Evolutionary conservation across 257 asterid species (phyloP), one percentile per base, ranked within the genome.

Genomic region (Penstemon davidsonii): DNA sequence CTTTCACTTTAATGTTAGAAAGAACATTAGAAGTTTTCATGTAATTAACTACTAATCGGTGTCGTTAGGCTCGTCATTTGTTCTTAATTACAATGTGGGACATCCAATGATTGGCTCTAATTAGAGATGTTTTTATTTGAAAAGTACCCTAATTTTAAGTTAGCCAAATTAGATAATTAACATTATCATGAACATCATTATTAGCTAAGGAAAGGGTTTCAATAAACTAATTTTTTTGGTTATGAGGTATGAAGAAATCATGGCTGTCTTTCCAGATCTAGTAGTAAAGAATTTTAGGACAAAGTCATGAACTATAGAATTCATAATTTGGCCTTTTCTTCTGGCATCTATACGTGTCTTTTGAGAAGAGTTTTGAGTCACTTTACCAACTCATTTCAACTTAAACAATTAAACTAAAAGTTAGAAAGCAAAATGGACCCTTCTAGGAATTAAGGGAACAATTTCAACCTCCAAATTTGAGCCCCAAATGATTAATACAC

Each of bases 261-360:
- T 85, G 87, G 85, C 62, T 81, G 88, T 80, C 85, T 68, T 83
- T 80, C 55, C 54, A 71, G 72, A 79, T 80, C 73, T 60, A 63
- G 58, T 64, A 69, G 54, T 73, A 76, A 81, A 64, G 45, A 64
- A 81, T 68, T 15, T 25, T 80, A 71, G 63, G 68, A 47, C 63
- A 61, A 64, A 61, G 72, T 53, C 64, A 45, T 67, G 68, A 81
- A 63, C 66, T 66, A n/a, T n/a, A 45, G 75, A 60, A 79, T 69
- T 72, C 75, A 64, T 57, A 64, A 52, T 78, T 77, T 78, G 87
- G 84, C 78, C 74, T 72, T 75, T 63, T 75, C 69, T 75, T 65
- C 65, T 69, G 77, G 76, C 76, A 68, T 76, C 78, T 60, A 6
- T 72, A 71, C 73, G 80, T 80, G 92, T 75, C 87, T 62, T 78